Conservation (phyloP, 2,329 filamentous ascomycete genomes). For the Ceratocystis variospora region DNA sequence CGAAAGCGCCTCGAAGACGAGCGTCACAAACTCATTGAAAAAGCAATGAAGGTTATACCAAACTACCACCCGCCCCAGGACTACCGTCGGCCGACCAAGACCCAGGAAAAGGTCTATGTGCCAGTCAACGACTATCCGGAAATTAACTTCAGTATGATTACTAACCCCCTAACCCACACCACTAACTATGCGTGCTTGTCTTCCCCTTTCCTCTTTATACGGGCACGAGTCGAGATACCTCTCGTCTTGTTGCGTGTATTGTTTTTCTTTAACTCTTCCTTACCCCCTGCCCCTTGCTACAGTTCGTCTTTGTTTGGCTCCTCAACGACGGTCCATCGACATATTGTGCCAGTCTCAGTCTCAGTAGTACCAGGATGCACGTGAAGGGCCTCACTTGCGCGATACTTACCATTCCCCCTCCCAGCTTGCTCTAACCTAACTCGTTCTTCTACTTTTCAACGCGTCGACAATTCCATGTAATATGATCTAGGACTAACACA, state of each 20-base stretch:
- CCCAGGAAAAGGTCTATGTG: slow-evolving; percentile 99
- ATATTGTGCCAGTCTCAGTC: neutral
- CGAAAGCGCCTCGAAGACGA: slow-evolving; percentile 96
- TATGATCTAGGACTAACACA: slow-evolving; percentile 61
- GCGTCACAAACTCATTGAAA: slow-evolving; percentile 95
- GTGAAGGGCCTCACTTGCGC: slow-evolving; percentile 13
- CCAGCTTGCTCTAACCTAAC: slow-evolving; percentile 28
- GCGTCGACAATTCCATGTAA: slow-evolving; percentile 20
- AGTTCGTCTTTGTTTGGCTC: slow-evolving; percentile 24
- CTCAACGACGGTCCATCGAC: slow-evolving; percentile 5
- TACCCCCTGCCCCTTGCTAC: slow-evolving; percentile 19
- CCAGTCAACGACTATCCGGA: slow-evolving; percentile 99
- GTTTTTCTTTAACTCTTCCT: slow-evolving; percentile 11
- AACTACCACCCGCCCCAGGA: slow-evolving; percentile 98
- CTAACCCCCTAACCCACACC: slow-evolving; percentile 85
- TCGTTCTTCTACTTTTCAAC: slow-evolving; percentile 22
- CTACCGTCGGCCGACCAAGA: slow-evolving; percentile 97
- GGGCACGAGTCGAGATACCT: neutral
- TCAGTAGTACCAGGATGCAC: neutral
- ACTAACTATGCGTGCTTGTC: slow-evolving; percentile 22
- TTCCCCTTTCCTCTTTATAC: slow-evolving; percentile 26
- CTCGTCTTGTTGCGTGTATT: slow-evolving; percentile 24
- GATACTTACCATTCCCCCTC: slow-evolving; percentile 21
- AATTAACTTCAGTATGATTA: slow-evolving; percentile 99
- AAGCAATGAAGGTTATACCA: slow-evolving; percentile 98